Conservation (phyloP, 2,329 filamentous ascomycete species). For the Escovopsis weberi region DNA sequence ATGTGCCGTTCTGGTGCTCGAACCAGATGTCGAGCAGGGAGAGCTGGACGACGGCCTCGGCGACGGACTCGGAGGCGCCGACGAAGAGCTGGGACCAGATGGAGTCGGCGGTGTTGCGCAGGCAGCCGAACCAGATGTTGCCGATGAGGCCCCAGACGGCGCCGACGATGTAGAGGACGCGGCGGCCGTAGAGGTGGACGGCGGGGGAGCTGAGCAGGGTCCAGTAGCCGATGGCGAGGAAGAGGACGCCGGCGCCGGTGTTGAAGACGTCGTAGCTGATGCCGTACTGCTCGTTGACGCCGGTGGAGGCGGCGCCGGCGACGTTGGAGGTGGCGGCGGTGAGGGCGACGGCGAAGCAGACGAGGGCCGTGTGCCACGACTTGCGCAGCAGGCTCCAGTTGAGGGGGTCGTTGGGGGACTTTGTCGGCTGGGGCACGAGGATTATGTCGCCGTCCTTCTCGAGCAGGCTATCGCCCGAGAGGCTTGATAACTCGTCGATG, state of each 20-base stretch:
- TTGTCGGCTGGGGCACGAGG: conserved; percentile 37
- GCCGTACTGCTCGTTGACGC: conserved; percentile 33
- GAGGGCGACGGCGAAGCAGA: conserved; percentile 37
- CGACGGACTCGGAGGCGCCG: conserved; percentile 40
- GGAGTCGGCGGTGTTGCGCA: conserved; percentile 27
- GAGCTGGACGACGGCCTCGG: conserved; percentile 41
- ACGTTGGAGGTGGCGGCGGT: conserved; percentile 43
- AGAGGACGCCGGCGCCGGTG: conserved; percentile 41
- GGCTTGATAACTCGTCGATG: conserved; percentile 13
- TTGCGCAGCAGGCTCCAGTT: conserved; percentile 34
- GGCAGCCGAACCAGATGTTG: conserved; percentile 37
- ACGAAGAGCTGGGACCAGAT: conserved; percentile 43
- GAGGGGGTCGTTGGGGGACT: conserved; percentile 36
- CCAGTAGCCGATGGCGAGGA: conserved; percentile 41
- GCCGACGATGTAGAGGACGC: conserved; percentile 39
- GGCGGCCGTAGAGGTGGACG: conserved; percentile 38
- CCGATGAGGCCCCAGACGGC: conserved; percentile 33
- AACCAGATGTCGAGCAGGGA: conserved; percentile 43
- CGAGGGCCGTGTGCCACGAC: conserved; percentile 34
- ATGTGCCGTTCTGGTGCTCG: conserved; percentile 39
- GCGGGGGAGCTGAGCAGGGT: conserved; percentile 37
- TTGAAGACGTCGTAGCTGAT: conserved; percentile 39
- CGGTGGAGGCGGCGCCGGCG: conserved; percentile 35
- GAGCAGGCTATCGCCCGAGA: conserved; percentile 10
- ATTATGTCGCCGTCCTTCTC: conserved; percentile 29